A percentile compares a stretch with the other conserved stretches of the same genome.
These are phyloP conservation scores for Apiospora arundinis DNA, from an alignment of 2,329 filamentous ascomycete genomes.

Conservation along the genomic window DNA sequence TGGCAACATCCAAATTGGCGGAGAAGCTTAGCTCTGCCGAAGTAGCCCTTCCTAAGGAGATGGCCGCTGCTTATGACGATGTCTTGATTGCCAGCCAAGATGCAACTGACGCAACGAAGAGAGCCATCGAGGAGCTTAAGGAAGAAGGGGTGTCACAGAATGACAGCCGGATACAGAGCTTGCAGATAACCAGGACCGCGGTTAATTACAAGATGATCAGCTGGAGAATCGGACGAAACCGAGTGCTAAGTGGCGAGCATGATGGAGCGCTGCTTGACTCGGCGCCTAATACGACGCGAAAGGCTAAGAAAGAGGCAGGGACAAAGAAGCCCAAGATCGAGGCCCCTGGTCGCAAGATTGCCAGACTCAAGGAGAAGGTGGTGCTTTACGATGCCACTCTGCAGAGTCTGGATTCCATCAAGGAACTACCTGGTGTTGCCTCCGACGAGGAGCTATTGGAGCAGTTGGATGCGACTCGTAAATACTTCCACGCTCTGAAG, in stretches of 20 bases:
- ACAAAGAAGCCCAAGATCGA: conserved; percentile 54
- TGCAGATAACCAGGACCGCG: conserved; percentile 90
- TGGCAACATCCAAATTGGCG: conserved; percentile 56
- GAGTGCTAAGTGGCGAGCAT: conserved; percentile 81
- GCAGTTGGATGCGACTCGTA: conserved; percentile 78
- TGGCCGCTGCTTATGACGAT: conserved; percentile 87
- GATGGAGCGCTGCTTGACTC: conserved; percentile 73
- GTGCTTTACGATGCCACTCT: conserved; percentile 91
- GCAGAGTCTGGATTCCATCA: conserved; percentile 89
- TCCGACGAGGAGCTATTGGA: conserved; percentile 78
- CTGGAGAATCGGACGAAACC: conserved; percentile 93
- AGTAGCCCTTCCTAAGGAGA: conserved; percentile 63
- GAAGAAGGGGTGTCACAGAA: conserved; percentile 84
- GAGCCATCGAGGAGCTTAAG: conserved; percentile 87
- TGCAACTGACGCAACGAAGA: conserved; percentile 90
- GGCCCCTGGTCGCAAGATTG: conserved; percentile 75
- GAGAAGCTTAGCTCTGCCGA: conserved; percentile 53
- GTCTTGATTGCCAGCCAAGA: conserved; percentile 92
- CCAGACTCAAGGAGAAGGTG: conserved; percentile 82
- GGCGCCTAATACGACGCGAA: conserved; percentile 50
- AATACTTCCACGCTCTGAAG: conserved; percentile 91
- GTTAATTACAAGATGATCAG: conserved; percentile 94
- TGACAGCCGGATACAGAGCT: conserved; percentile 86
- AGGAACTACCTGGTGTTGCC: conserved; percentile 87
- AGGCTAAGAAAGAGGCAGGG: conserved; percentile 60